phyloP scores from a whole-genome alignment of 108 stramenopile genomes.

The Cyclotella choctawhatcheeana region DNA sequence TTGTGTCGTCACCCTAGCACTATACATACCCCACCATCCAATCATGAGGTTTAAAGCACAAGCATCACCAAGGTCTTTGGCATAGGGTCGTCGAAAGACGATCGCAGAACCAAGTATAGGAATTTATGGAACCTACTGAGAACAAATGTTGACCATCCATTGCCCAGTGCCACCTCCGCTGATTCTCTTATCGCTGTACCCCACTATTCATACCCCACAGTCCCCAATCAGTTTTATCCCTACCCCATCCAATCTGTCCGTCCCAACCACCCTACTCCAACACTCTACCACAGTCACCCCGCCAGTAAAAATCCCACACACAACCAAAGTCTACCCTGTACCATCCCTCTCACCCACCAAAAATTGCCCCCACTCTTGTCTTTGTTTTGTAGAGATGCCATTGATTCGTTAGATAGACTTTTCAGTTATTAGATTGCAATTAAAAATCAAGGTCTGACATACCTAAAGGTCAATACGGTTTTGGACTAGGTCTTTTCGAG shows the following conservation, averaged over 20 bases:
- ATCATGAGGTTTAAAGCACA: neutral
- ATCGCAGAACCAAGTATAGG: neutral
- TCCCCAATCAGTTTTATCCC: neutral
- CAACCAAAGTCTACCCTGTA: neutral
- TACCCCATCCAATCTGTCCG: neutral
- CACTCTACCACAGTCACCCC: neutral
- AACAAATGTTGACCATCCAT: neutral
- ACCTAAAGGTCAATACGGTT: neutral
- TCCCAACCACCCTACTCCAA: neutral
- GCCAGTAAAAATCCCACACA: neutral
- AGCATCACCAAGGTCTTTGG: neutral
- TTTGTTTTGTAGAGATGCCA: neutral
- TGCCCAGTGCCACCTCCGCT: neutral
- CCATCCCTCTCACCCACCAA: neutral
- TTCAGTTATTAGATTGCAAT: neutral
- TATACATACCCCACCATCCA: neutral
- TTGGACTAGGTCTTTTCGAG: neutral
- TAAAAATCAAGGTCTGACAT: neutral
- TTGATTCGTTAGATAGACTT: neutral
- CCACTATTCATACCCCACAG: neutral
- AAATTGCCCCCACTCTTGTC: neutral
- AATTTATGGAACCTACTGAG: neutral
- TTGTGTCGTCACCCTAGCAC: neutral
- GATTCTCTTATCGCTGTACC: neutral
- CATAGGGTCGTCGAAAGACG: neutral